Percentiles rank a stretch among this genome's conserved stretches.
These are phyloP conservation scores for Hyaloperonospora brassicae DNA, from an alignment of 352 stramenopile genomes.

Conservation along the genomic window DNA sequence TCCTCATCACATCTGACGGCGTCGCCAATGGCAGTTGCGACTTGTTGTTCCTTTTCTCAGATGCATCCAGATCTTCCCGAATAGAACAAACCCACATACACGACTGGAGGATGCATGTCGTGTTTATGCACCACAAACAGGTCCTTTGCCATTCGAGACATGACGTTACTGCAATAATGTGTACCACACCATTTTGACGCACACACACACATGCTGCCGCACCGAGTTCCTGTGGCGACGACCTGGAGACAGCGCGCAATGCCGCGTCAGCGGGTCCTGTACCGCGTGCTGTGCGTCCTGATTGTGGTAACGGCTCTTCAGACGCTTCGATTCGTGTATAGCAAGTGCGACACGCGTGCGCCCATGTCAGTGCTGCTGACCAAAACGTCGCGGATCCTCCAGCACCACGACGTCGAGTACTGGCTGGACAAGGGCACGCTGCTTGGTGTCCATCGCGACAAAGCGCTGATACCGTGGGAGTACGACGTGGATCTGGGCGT, in stretches of 20 bases:
- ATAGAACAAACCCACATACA: too few species aligned
- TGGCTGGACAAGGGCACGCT: constrained; percentile 80
- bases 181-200: not conserved
- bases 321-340: constrained; percentile 48
- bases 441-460: constrained; percentile 56
- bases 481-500: constrained; percentile 78
- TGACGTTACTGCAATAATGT: constrained; percentile 13
- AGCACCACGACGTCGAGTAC: constrained; percentile 64
- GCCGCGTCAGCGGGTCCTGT: constrained; percentile 21
- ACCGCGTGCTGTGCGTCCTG: constrained; percentile 26
- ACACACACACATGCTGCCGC: constrained; percentile 21
- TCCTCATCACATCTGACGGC: too few species aligned
- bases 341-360: constrained; percentile 66
- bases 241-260: constrained; percentile 10
- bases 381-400: constrained; percentile 55
- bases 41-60: too few species aligned
- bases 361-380: constrained; percentile 62
- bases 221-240: constrained; percentile 16
- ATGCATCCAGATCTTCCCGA: too few species aligned
- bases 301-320: constrained; percentile 29
- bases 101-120: too few species aligned
- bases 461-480: constrained; percentile 70
- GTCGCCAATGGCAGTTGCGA: too few species aligned
- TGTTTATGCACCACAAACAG: not conserved
- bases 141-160: not conserved